Evolutionary conservation across 805 yeast genomes (phyloP).

Genomic region (Clavispora phyllophila): DNA sequence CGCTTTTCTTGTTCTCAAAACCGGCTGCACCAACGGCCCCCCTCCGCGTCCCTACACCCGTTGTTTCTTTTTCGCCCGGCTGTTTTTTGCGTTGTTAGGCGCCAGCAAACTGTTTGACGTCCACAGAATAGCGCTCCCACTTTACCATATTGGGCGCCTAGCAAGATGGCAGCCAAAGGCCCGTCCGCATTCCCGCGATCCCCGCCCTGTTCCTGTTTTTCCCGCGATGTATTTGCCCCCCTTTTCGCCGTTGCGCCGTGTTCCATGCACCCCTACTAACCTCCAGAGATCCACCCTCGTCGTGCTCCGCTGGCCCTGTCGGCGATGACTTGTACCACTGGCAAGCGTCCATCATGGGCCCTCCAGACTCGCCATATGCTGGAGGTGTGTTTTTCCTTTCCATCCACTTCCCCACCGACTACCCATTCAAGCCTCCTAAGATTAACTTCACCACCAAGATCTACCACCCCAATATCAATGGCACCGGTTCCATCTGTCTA

Average conservation of each 20-base stretch:
- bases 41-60: background rate
- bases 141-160: background rate
- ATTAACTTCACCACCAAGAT: constrained; percentile 84
- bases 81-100: background rate
- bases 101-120: background rate
- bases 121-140: background rate
- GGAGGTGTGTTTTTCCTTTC: constrained; percentile 95
- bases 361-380: constrained; percentile 83
- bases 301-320: constrained; percentile 98
- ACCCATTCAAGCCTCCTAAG: constrained; percentile 98
- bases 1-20: background rate
- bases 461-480: constrained; percentile 95
- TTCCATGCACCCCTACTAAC: constrained; percentile 9
- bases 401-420: constrained; percentile 97
- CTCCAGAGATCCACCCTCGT: constrained; percentile 92
- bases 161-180: background rate
- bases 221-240: background rate
- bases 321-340: constrained; percentile 98
- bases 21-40: background rate
- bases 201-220: background rate
- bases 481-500: constrained; percentile 92
- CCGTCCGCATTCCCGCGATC: too few relatives aligned
- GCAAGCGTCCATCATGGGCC: constrained; percentile 99
- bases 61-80: background rate
- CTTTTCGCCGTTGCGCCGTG: background rate